Evolutionary conservation across 2,329 filamentous ascomycete genomes (phyloP).

Genomic region (Trichoderma aggressivum): DNA sequence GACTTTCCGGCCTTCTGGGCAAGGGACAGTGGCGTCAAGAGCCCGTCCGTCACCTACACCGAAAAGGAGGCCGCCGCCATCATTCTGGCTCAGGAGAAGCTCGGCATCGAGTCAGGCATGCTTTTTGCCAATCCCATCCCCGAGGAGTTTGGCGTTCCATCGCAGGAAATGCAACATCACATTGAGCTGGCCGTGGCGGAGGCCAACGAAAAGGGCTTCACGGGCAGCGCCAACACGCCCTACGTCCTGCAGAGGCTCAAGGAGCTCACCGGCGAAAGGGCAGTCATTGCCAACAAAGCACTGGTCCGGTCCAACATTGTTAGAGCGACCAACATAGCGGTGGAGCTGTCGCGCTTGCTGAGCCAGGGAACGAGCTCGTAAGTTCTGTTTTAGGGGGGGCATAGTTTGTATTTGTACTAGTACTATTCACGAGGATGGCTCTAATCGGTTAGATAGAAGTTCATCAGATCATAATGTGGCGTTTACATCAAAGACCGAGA

Average conservation of each 20-base stretch:
- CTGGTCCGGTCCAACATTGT: constrained; percentile 53
- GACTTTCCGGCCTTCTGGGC: constrained; percentile 95
- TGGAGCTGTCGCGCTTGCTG: constrained; percentile 48
- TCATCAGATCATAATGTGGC: constrained; percentile 22
- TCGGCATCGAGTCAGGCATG: constrained; percentile 74
- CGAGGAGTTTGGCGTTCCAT: constrained; percentile 63
- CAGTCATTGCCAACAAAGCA: constrained; percentile 70
- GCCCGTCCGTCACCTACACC: constrained; percentile 69
- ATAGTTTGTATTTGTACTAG: constrained; percentile 14
- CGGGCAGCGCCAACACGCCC: constrained; percentile 77
- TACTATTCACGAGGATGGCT: constrained; percentile 26
- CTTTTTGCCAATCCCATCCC: constrained; percentile 89
- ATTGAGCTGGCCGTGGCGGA: constrained; percentile 67
- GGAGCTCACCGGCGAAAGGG: constrained; percentile 69
- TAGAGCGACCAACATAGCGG: constrained; percentile 53
- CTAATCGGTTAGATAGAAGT: constrained; percentile 38
- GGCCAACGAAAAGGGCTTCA: constrained; percentile 60
- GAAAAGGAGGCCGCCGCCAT: constrained; percentile 87
- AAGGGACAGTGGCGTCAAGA: constrained; percentile 77
- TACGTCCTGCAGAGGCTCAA: constrained; percentile 77
- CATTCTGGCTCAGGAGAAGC: constrained; percentile 70
- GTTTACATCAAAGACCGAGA: constrained; percentile 16
- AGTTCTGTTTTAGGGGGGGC: constrained; percentile 28
- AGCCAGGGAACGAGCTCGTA: constrained; percentile 34
- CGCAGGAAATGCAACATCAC: constrained; percentile 64